Base-by-base conservation (phyloP, 306 rosid genomes). In the Pyrus pyrifolia region DNA sequence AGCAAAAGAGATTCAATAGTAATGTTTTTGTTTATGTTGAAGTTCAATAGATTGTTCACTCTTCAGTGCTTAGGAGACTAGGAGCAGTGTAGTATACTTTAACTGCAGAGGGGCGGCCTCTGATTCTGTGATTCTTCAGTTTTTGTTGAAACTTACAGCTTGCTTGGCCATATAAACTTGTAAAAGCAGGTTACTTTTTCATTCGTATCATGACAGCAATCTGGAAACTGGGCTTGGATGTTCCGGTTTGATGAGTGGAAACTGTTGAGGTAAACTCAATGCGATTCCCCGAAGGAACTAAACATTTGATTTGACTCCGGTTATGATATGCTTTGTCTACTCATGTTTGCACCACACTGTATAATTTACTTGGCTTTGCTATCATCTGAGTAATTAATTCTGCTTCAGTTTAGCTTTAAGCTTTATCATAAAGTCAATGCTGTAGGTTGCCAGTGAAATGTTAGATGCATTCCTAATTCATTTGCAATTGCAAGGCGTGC, bases 271-370 rank as follows among this genome's bases (percentile, higher is more conserved):
- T 42, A 67, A 51, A 53, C 63, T 44, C 76, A 61, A 55, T 67
- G 68, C 30, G 57, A 17, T 69, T 59, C 65, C 25, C 59, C 8
- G 18, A 8, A 64, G 70, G 29, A 78, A 58, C 58, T 35, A 23
- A 71, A 71, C 38, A 29, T 38, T 27, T 60, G 67, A 77, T 74
- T 55, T 66, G 78, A 68, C 76, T 45, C 23, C 29, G 71, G 85
- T 80, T 15, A 75, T 82, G 81, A 68, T 80, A 30, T 44, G 55
- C 17, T 79, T 51, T 73, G 55, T 69, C 79, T 60, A 52, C 72
- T 70, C 52, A 46, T 71, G 46, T 70, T 33, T 45, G 60, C 78
- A 74, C 58, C 58, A 25, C 38, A 60, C 69, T 73, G 58, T 70
- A 58, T 59, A 62, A 52, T 74, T 45, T 68, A 59, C 68, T 60